phyloP scores from a whole-genome alignment of 257 asterid genomes.

The Nicotiana benthamiana region DNA sequence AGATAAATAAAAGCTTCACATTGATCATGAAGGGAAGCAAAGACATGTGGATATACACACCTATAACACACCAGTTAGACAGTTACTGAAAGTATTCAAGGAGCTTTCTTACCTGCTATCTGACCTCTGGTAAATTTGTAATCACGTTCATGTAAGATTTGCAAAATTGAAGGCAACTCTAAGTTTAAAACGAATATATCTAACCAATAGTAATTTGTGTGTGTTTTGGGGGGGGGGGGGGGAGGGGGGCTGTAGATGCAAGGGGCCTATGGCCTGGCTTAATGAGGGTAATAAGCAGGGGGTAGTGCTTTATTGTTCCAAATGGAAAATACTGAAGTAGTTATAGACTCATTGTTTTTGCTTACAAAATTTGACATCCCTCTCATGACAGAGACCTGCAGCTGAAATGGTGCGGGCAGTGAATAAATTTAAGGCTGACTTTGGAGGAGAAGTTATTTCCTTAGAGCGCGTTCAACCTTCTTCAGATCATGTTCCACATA shows the following conservation, averaged over 20 bases:
- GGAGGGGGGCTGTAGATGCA: background rate
- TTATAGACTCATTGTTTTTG: background rate
- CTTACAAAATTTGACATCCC: background rate
- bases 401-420: constrained; percentile 84
- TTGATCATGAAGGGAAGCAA: background rate
- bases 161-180: background rate
- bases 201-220: no score
- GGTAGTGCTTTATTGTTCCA: background rate
- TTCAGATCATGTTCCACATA: constrained; percentile 96
- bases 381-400: constrained; percentile 64
- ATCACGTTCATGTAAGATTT: background rate
- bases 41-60: background rate
- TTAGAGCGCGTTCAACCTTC: constrained; percentile 93
- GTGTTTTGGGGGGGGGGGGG: no score
- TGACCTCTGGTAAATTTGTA: background rate
- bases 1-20: background rate
- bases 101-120: background rate
- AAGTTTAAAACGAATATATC: background rate
- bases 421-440: constrained; percentile 91
- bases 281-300: background rate
- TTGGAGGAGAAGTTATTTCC: constrained; percentile 79
- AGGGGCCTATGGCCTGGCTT: background rate
- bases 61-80: background rate
- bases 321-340: background rate
- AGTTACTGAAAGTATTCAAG: background rate